These are phyloP conservation scores for Rhodotorula sp. DNA, from an alignment of 1,284 basidiomycete genomes.

Conservation along the genomic window DNA sequence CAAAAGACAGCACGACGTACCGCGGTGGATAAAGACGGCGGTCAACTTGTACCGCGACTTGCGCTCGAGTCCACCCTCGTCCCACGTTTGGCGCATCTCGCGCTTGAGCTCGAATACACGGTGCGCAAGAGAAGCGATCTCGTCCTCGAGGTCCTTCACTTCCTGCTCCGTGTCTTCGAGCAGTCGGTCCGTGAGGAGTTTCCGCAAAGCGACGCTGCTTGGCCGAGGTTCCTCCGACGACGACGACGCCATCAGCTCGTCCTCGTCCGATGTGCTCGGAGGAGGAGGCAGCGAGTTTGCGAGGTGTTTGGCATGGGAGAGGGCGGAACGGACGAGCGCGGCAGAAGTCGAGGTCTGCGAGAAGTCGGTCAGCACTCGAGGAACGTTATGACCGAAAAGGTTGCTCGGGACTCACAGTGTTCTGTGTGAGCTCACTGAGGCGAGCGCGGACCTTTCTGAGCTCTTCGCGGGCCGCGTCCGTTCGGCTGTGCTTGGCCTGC, in stretches of 20 bases:
- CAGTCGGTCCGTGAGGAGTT: conserved; percentile 56
- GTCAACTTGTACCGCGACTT: conserved; percentile 71
- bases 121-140: conserved; percentile 30
- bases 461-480: conserved; percentile 65
- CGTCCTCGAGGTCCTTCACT: conserved; percentile 60
- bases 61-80: background rate
- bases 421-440: conserved; percentile 61
- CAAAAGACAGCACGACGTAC: conserved; percentile 46
- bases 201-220: conserved; percentile 34
- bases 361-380: too few species aligned
- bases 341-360: too few species aligned
- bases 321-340: too few species aligned
- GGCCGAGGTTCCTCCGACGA: conserved; percentile 16
- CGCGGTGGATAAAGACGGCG: conserved; percentile 94
- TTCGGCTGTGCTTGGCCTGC: conserved; percentile 62
- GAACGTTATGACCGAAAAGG: too few species aligned
- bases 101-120: conserved; percentile 43
- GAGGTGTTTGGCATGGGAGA: too few species aligned
- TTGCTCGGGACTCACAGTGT: conserved; percentile 29
- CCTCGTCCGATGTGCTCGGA: background rate
- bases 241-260: background rate
- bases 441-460: conserved; percentile 65
- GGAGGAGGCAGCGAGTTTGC: too few species aligned
- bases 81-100: conserved; percentile 76
- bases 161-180: conserved; percentile 59